Conservation (phyloP, 306 rosid species). For the Mucuna pruriens region DNA sequence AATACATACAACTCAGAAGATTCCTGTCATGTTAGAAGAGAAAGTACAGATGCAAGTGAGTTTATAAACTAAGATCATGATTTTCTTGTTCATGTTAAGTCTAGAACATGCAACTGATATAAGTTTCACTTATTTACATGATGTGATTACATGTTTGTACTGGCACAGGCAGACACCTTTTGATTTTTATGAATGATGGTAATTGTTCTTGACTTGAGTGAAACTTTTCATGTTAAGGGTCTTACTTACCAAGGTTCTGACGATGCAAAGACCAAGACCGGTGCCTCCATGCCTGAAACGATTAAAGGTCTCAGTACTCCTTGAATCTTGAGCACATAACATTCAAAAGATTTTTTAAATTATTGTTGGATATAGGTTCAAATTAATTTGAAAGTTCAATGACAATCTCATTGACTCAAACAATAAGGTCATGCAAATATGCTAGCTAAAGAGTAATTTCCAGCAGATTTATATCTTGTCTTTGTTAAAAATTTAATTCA, state of each 20-base stretch:
- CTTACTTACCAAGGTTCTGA: slow-evolving; percentile 83
- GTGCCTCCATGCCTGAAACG: slow-evolving; percentile 96
- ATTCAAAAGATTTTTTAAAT: slow-evolving; percentile 24
- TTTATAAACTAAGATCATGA: slow-evolving; percentile 9
- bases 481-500: slow-evolving; percentile 32
- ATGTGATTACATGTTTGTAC: not conserved
- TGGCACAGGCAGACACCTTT: not conserved
- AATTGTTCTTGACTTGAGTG: slow-evolving; percentile 8
- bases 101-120: slow-evolving; percentile 27
- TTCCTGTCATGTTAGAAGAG: slow-evolving; percentile 20
- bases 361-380: slow-evolving; percentile 5
- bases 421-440: slow-evolving; percentile 10
- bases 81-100: not conserved
- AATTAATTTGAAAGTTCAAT: slow-evolving; percentile 1
- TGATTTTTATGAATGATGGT: not conserved
- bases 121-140: not conserved
- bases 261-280: slow-evolving; percentile 98
- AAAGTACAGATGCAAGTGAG: not conserved
- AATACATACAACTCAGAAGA: slow-evolving; percentile 11
- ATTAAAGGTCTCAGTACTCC: slow-evolving; percentile 12
- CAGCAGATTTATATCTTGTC: not conserved
- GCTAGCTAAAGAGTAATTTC: not conserved
- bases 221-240: slow-evolving; percentile 16
- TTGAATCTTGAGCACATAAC: slow-evolving; percentile 9
- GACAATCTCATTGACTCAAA: not conserved